Conservation (phyloP, 1,284 basidiomycete species). For the Somion occarium region DNA sequence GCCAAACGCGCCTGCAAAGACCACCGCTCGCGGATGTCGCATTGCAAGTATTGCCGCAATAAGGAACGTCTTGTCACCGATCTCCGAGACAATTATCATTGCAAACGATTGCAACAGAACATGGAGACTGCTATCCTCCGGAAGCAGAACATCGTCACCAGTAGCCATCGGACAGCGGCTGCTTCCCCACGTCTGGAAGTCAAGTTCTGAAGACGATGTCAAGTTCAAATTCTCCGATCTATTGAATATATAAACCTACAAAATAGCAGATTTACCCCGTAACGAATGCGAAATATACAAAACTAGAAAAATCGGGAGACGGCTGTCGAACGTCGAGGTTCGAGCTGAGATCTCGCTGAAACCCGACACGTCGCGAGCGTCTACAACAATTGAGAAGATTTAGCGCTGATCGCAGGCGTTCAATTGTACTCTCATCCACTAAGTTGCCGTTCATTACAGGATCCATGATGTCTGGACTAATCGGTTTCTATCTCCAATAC, state of each 20-base stretch:
- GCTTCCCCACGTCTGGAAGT: neutral
- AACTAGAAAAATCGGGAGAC: too few relatives aligned
- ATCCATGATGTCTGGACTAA: too few relatives aligned
- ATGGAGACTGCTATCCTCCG: constrained; percentile 37
- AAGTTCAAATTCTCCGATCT: too few relatives aligned
- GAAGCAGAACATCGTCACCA: constrained; percentile 15
- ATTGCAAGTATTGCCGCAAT: constrained; percentile 97
- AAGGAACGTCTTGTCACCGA: constrained; percentile 98
- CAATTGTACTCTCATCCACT: too few relatives aligned
- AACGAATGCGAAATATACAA: too few relatives aligned
- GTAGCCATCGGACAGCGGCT: constrained; percentile 19
- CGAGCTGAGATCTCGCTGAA: neutral
- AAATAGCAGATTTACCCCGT: too few relatives aligned
- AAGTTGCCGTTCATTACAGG: too few relatives aligned
- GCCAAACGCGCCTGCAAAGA: constrained; percentile 88
- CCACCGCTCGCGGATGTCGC: constrained; percentile 82
- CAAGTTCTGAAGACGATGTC: neutral
- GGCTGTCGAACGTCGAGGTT: neutral
- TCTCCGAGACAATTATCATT: constrained; percentile 89
- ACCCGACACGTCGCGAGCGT: neutral
- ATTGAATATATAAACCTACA: too few relatives aligned
- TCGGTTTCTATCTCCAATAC: too few relatives aligned
- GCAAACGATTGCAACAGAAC: constrained; percentile 73
- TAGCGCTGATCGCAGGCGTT: too few relatives aligned
- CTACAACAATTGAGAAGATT: too few relatives aligned